These are phyloP conservation scores for Oryza longistaminata DNA, from an alignment of 176 grass and related monocot genomes.

Conservation along the genomic window DNA sequence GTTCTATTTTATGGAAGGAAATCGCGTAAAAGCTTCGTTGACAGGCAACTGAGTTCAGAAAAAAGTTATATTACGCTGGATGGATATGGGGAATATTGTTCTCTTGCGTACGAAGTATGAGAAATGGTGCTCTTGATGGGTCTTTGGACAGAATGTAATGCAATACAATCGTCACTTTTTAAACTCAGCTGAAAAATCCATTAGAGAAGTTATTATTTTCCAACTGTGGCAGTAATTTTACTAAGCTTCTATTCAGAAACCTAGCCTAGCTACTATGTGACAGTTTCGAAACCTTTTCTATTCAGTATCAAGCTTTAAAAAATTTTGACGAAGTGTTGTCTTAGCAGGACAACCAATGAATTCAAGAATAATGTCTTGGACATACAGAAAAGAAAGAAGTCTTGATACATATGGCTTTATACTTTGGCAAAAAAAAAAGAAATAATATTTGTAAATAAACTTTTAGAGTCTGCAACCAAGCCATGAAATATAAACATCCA, in stretches of 20 bases:
- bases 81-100: background rate
- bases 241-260: background rate
- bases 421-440: no score
- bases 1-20: slow-evolving; percentile 7
- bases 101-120: background rate
- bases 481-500: no score
- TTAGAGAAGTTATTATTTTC: background rate
- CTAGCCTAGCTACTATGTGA: no score
- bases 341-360: no score
- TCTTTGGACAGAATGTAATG: background rate
- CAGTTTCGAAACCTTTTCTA: no score
- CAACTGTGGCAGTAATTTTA: background rate
- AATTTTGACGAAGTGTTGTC: no score
- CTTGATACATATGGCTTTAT: no score
- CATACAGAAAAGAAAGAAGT: no score
- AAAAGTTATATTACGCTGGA: slow-evolving; percentile 26
- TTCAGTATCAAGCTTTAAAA: no score
- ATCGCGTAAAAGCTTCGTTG: slow-evolving; percentile 12
- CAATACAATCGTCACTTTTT: background rate
- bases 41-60: background rate
- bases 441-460: no score
- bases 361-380: no score
- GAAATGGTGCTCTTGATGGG: background rate
- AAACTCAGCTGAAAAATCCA: background rate
- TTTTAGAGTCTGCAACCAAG: no score